Percentiles rank a stretch among this genome's conserved stretches.
These are phyloP conservation scores for Aristolochia contorta DNA, from an alignment of 164 flowering plant species.

Conservation along the genomic window DNA sequence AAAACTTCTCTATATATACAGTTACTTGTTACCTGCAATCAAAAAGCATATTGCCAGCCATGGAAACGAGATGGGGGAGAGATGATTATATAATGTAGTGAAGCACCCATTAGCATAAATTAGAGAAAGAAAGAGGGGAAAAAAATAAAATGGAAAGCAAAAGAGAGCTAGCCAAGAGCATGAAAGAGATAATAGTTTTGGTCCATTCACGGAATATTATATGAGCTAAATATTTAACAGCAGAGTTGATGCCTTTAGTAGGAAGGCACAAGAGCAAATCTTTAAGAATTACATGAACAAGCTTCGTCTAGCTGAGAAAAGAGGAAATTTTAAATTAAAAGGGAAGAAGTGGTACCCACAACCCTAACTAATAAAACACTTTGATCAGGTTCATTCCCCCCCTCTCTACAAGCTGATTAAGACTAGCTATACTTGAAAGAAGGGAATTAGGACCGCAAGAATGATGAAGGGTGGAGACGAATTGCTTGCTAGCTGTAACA, in stretches of 20 bases:
- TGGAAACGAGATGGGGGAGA: background rate
- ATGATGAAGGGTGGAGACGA: background rate
- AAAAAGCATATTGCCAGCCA: background rate
- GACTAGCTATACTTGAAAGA: slow-evolving; percentile 13
- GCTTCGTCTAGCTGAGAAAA: background rate
- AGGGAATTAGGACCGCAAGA: slow-evolving; percentile 7
- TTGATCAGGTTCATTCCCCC: slow-evolving; percentile 7
- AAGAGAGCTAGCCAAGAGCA: slow-evolving; percentile 9
- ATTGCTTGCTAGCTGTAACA: slow-evolving; percentile 1
- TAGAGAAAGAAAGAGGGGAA: slow-evolving; percentile 1
- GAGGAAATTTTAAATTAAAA: background rate
- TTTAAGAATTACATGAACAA: slow-evolving; percentile 7
- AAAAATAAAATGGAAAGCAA: slow-evolving; percentile 7
- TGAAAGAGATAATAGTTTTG: slow-evolving; percentile 10
- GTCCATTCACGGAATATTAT: slow-evolving; percentile 10
- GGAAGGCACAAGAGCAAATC: slow-evolving; percentile 6
- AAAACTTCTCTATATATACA: background rate
- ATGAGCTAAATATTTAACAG: slow-evolving; percentile 9
- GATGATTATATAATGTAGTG: slow-evolving; percentile 7
- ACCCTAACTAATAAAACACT: background rate
- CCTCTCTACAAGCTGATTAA: too few relatives aligned
- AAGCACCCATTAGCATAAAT: slow-evolving; percentile 15
- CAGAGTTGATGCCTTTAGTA: slow-evolving; percentile 7
- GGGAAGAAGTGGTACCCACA: too few relatives aligned
- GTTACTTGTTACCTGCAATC: slow-evolving; percentile 5